Conservation (phyloP, 176 grass and related monocot species). For the Aegilops sharonensis region DNA sequence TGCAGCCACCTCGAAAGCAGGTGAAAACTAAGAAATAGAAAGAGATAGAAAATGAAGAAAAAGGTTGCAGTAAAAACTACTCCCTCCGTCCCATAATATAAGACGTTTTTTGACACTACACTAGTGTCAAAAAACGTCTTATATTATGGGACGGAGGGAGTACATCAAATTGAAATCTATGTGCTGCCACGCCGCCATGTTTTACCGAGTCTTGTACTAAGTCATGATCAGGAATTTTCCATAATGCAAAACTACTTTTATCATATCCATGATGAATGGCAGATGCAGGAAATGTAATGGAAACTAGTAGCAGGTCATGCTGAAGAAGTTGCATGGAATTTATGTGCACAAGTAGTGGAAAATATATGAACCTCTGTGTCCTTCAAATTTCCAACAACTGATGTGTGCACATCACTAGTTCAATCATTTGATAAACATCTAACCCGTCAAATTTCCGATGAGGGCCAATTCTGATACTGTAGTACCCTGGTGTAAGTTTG, state of each 20-base stretch:
- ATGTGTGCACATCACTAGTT: not conserved
- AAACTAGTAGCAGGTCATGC: slow-evolving; percentile 11
- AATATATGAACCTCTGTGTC: not conserved
- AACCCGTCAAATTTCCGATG: not conserved
- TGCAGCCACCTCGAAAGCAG: not conserved
- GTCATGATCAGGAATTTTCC: not conserved
- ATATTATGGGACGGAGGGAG: no score
- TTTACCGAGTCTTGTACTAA: not conserved
- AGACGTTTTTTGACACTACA: no score
- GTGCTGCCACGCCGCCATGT: not conserved
- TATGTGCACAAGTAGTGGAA: not conserved
- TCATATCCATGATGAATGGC: not conserved
- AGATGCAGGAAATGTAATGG: slow-evolving; percentile 18
- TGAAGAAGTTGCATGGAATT: slow-evolving; percentile 34
- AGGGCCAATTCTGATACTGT: not conserved
- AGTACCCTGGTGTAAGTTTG: not conserved
- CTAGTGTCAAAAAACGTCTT: no score
- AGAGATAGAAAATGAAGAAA: not conserved
- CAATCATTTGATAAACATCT: not conserved
- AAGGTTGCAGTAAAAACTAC: not conserved
- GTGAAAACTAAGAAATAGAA: not conserved
- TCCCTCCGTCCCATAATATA: no score
- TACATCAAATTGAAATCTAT: not conserved
- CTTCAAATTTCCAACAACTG: not conserved
- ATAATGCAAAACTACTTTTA: not conserved